Evolutionary conservation across 1,284 basidiomycete species (phyloP).

Genomic region (Papiliotrema terrestris): DNA sequence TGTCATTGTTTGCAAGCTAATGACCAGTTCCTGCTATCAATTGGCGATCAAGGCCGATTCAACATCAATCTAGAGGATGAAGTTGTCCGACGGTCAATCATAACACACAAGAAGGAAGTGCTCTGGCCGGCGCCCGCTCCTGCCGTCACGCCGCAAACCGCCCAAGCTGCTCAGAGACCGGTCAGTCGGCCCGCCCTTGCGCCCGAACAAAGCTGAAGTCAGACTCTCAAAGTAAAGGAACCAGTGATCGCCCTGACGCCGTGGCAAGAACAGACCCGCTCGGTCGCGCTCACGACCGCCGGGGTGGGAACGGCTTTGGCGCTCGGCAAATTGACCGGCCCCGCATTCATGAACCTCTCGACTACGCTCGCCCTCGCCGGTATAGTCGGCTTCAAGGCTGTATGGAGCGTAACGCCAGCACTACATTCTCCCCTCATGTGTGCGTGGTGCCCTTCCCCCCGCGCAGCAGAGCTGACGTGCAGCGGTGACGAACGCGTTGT

Average conservation of each 20-base stretch:
- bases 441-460: slow-evolving; percentile 7
- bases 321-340: slow-evolving; percentile 70
- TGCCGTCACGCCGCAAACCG: slow-evolving; percentile 49
- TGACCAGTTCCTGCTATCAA: slow-evolving; percentile 64
- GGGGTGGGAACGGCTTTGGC: slow-evolving; percentile 69
- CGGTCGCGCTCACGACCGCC: slow-evolving; percentile 65
- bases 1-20: slow-evolving; percentile 2
- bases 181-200: slow-evolving; percentile 3
- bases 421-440: slow-evolving; percentile 59
- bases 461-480: not conserved
- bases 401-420: slow-evolving; percentile 81
- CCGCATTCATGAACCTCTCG: slow-evolving; percentile 77
- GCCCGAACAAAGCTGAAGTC: not conserved
- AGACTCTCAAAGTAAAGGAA: slow-evolving; percentile 42
- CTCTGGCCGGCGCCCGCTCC: slow-evolving; percentile 57
- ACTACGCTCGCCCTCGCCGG: slow-evolving; percentile 70
- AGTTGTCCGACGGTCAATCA: slow-evolving; percentile 73
- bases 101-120: slow-evolving; percentile 64
- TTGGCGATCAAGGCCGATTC: slow-evolving; percentile 63
- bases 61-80: slow-evolving; percentile 70
- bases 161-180: slow-evolving; percentile 49
- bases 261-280: slow-evolving; percentile 71
- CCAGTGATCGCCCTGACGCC: slow-evolving; percentile 62
- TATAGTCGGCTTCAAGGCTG: slow-evolving; percentile 76
- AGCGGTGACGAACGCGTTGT: slow-evolving; percentile 44